A percentile compares a stretch with the other conserved stretches of the same genome.
These are phyloP conservation scores for Musa beccarii DNA, from an alignment of 176 grass and related monocot genomes.

Conservation along the genomic window DNA sequence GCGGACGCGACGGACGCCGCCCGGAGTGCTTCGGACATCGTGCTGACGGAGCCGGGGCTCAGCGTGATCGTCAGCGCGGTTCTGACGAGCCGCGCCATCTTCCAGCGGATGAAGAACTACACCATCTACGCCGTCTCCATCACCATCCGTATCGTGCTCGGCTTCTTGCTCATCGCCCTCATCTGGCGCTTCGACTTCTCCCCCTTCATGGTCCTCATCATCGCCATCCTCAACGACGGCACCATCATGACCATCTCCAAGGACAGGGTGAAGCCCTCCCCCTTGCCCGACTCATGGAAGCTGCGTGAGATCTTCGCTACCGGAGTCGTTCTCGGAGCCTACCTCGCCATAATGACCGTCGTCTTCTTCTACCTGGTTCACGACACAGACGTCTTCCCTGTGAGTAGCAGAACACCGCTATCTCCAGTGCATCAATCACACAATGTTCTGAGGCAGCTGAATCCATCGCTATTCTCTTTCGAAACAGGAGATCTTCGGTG, in stretches of 20 bases:
- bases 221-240: slow-evolving; percentile 94
- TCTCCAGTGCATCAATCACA: background rate
- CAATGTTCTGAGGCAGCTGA: background rate
- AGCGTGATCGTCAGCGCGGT: slow-evolving; percentile 87
- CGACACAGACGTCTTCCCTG: background rate
- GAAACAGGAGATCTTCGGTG: background rate
- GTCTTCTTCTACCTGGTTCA: slow-evolving; percentile 71
- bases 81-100: slow-evolving; percentile 79
- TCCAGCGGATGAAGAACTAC: slow-evolving; percentile 99
- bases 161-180: slow-evolving; percentile 75
- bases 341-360: slow-evolving; percentile 81
- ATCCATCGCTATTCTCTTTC: background rate
- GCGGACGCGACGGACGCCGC: slow-evolving; percentile 94
- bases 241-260: slow-evolving; percentile 99
- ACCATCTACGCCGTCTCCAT: slow-evolving; percentile 98
- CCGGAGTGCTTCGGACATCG: slow-evolving; percentile 80
- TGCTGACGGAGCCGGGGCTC: slow-evolving; percentile 83
- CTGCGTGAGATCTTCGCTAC: slow-evolving; percentile 92
- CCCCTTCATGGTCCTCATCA: slow-evolving; percentile 95
- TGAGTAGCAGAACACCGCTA: background rate
- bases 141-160: slow-evolving; percentile 87
- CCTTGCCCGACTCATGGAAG: slow-evolving; percentile 69
- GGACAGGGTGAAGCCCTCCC: slow-evolving; percentile 76
- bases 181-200: slow-evolving; percentile 94
- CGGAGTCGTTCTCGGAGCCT: slow-evolving; percentile 76